These are phyloP conservation scores for Phragmites australis DNA, from an alignment of 176 grass and related monocot species.

Conservation along the genomic window DNA sequence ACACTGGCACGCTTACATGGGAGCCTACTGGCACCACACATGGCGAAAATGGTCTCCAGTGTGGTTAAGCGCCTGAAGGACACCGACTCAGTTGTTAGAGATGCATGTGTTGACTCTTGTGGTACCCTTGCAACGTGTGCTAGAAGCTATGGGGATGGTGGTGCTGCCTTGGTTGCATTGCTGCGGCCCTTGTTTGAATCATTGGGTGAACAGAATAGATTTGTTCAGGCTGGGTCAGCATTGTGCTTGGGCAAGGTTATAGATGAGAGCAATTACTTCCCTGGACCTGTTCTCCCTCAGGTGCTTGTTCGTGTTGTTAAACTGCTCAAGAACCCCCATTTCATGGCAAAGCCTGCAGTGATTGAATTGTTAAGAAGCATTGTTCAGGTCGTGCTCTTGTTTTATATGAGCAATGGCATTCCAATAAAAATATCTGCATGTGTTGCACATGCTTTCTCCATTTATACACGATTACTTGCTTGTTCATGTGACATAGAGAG, in stretches of 20 bases:
- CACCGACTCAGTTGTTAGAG: conserved; percentile 79
- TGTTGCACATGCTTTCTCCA: neutral
- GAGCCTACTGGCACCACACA: conserved; percentile 60
- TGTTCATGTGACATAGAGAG: conserved; percentile 1
- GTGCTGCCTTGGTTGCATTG: conserved; percentile 61
- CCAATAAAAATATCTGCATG: neutral
- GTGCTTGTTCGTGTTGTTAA: conserved; percentile 86
- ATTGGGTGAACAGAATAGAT: conserved; percentile 84
- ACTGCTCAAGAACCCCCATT: conserved; percentile 92
- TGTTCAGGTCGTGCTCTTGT: conserved; percentile 65
- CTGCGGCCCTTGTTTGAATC: conserved; percentile 84
- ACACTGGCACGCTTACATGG: conserved; percentile 60
- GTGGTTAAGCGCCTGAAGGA: conserved; percentile 81
- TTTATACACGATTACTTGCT: neutral
- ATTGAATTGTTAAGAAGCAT: conserved; percentile 97
- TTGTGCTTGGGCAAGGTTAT: conserved; percentile 88
- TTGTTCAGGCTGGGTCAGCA: conserved; percentile 75
- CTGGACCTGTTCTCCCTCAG: conserved; percentile 67
- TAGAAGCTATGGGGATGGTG: conserved; percentile 44
- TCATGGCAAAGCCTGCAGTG: conserved; percentile 89
- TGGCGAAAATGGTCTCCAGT: conserved; percentile 61
- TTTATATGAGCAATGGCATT: neutral
- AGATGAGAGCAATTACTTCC: conserved; percentile 75
- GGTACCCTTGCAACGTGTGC: conserved; percentile 68
- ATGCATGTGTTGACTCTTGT: conserved; percentile 85